Conservation (phyloP, 1,284 basidiomycete species). For the Austropuccinia psidii region DNA sequence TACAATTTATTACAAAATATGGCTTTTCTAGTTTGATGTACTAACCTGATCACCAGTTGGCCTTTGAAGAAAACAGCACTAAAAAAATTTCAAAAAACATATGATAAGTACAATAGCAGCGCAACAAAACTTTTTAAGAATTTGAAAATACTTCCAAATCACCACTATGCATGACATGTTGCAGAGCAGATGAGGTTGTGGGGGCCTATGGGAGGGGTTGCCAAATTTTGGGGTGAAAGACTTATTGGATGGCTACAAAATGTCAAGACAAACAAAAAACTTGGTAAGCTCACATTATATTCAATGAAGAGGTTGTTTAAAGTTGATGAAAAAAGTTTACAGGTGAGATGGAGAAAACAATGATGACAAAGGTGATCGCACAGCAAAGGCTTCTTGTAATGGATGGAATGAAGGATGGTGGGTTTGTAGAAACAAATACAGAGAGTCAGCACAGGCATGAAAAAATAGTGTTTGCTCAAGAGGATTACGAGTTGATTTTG, state of each 20-base stretch:
- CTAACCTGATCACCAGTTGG: slow-evolving; percentile 29
- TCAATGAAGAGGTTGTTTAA: too few species aligned
- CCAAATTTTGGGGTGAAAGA: slow-evolving; percentile 36
- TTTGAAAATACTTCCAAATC: slow-evolving; percentile 26
- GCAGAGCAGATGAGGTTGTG: slow-evolving; percentile 32
- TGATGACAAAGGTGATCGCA: too few species aligned
- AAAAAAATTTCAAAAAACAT: slow-evolving; percentile 12
- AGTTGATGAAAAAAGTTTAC: too few species aligned
- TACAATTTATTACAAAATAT: slow-evolving; percentile 1
- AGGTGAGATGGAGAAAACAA: too few species aligned
- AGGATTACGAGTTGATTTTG: too few species aligned
- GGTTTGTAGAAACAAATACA: too few species aligned
- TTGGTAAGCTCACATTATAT: too few species aligned
- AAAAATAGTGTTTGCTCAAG: too few species aligned
- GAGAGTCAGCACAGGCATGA: too few species aligned
- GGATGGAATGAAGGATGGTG: too few species aligned
- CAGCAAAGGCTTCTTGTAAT: too few species aligned
- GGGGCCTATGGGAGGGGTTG: slow-evolving; percentile 36
- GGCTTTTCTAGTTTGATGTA: slow-evolving; percentile 31
- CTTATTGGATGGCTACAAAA: slow-evolving; percentile 35
- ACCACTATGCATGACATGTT: slow-evolving; percentile 38
- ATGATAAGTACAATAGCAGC: slow-evolving; percentile 5
- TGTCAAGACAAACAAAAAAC: slow-evolving; percentile 24
- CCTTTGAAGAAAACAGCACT: neutral
- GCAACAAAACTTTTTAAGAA: slow-evolving; percentile 5